phyloP scores from a whole-genome alignment of 805 yeast genomes.

The Sugiyamaella mastotermitis region DNA sequence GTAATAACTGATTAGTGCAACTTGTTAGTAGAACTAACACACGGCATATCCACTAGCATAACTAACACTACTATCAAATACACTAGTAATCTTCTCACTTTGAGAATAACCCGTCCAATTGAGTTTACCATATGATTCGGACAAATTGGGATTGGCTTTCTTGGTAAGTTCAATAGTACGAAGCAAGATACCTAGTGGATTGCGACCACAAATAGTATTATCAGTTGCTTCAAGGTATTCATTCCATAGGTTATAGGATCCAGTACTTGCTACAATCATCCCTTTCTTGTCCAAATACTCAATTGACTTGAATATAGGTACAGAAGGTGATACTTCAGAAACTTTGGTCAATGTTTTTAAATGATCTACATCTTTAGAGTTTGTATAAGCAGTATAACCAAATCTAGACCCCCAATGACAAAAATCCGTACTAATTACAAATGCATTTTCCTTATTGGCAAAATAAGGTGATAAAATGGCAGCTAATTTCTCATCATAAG shows the following conservation, averaged over 20 bases:
- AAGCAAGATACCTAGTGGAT: constrained; percentile 66
- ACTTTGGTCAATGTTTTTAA: constrained; percentile 22
- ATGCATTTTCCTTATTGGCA: constrained; percentile 50
- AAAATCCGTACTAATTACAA: constrained; percentile 83
- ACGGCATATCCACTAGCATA: constrained; percentile 74
- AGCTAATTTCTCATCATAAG: constrained; percentile 42
- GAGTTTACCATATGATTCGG: constrained; percentile 33
- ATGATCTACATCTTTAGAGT: constrained; percentile 4
- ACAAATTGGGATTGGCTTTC: constrained; percentile 11
- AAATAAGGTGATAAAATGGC: constrained; percentile 47
- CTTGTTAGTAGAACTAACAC: constrained; percentile 1
- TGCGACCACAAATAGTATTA: constrained; percentile 91
- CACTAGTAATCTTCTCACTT: constrained; percentile 47
- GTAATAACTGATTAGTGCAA: too few species aligned
- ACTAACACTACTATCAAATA: constrained; percentile 76
- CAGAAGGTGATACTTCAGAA: constrained; percentile 19
- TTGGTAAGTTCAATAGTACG: constrained; percentile 40
- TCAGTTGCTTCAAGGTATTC: constrained; percentile 63
- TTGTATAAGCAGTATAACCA: constrained; percentile 48
- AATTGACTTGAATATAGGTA: constrained; percentile 66
- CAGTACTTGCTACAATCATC: constrained; percentile 53
- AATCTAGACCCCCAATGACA: constrained; percentile 89
- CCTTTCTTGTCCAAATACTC: constrained; percentile 66
- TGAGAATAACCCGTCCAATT: constrained; percentile 79
- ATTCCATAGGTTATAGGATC: constrained; percentile 56